Evolutionary conservation across 768 basidiomycete species (phyloP).

Genomic region (Boletus rex-veris): DNA sequence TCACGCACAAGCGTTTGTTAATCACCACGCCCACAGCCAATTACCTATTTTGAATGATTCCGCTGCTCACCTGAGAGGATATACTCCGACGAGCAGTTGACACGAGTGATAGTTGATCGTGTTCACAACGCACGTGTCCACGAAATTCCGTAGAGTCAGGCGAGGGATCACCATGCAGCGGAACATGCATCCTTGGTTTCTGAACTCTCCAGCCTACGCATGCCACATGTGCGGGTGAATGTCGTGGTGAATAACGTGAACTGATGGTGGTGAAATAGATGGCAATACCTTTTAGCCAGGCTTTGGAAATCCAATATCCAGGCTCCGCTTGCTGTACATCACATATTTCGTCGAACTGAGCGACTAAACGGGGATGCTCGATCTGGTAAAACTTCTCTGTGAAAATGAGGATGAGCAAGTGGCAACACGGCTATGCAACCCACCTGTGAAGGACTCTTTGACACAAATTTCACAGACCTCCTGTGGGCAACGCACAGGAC

Average conservation of each 20-base stretch:
- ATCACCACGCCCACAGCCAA: constrained; percentile 11
- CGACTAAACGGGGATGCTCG: constrained; percentile 61
- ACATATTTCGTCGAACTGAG: constrained; percentile 53
- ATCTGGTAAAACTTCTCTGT: constrained; percentile 67
- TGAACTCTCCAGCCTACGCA: constrained; percentile 64
- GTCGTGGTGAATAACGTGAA: constrained; percentile 8
- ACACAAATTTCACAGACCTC: constrained; percentile 67
- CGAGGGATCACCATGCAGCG: constrained; percentile 55
- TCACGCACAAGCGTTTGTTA: constrained; percentile 10
- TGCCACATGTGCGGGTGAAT: constrained; percentile 5
- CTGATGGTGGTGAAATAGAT: constrained; percentile 7
- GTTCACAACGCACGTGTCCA: constrained; percentile 68
- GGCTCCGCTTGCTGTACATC: constrained; percentile 39
- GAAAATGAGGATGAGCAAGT: background rate
- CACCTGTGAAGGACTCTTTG: constrained; percentile 54
- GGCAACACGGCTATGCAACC: constrained; percentile 2
- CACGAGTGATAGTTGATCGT: constrained; percentile 58
- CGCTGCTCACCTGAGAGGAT: constrained; percentile 48
- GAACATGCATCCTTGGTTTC: constrained; percentile 75
- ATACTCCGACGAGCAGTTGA: constrained; percentile 56
- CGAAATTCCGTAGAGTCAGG: constrained; percentile 59
- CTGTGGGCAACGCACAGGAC: constrained; percentile 43
- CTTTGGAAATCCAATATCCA: constrained; percentile 73
- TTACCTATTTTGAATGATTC: constrained; percentile 7
- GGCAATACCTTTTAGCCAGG: constrained; percentile 67